Conservation (phyloP, 1,139 yeast species). For the Suhomyces bolitotheri region DNA sequence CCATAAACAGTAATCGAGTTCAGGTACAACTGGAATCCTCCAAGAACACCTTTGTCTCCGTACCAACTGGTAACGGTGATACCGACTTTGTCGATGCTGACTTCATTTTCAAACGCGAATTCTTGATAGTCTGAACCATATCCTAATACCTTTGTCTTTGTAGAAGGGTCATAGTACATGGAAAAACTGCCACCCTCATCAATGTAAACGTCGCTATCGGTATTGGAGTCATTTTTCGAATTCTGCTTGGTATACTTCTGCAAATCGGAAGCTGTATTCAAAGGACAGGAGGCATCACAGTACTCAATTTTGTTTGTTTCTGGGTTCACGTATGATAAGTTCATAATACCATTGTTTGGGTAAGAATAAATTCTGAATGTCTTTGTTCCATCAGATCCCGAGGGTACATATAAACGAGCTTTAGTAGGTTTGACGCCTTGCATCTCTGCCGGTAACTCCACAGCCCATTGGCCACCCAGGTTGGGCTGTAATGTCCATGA, state of each 20-base stretch:
- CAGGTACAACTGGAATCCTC: slow-evolving; percentile 75
- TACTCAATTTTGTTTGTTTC: slow-evolving; percentile 49
- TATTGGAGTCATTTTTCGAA: slow-evolving; percentile 22
- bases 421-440: slow-evolving; percentile 66
- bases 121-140: slow-evolving; percentile 65
- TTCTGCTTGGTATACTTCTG: slow-evolving; percentile 25
- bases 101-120: slow-evolving; percentile 71
- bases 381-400: slow-evolving; percentile 53
- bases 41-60: slow-evolving; percentile 66
- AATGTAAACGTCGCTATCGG: slow-evolving; percentile 29
- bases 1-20: slow-evolving; percentile 65
- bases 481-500: slow-evolving; percentile 61
- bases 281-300: slow-evolving; percentile 92
- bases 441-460: slow-evolving; percentile 56
- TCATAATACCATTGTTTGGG: slow-evolving; percentile 90
- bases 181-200: slow-evolving; percentile 41
- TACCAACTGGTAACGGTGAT: slow-evolving; percentile 70
- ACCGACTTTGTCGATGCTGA: slow-evolving; percentile 62
- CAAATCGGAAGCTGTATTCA: slow-evolving; percentile 37
- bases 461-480: slow-evolving; percentile 68
- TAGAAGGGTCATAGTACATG: slow-evolving; percentile 41
- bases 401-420: slow-evolving; percentile 68
- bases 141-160: slow-evolving; percentile 46
- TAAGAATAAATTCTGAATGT: slow-evolving; percentile 71
- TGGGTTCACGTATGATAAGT: slow-evolving; percentile 82